phyloP scores from a whole-genome alignment of 345 rosid genomes.

The Citrus medica region DNA sequence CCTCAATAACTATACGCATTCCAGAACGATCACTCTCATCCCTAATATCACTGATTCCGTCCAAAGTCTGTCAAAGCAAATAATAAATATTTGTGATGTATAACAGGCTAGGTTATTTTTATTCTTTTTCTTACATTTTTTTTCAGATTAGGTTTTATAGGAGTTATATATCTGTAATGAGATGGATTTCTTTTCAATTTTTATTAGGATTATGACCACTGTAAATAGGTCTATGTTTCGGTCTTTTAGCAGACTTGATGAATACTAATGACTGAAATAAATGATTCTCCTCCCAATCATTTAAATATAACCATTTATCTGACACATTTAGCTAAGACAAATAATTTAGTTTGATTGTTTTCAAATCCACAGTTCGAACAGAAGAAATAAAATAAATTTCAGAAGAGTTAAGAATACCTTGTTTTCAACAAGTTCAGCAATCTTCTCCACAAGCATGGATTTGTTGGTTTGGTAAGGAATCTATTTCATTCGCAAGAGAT shows the following conservation, averaged over 20 bases:
- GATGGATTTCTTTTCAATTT: too few species aligned
- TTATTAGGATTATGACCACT: too few species aligned
- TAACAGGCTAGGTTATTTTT: too few species aligned
- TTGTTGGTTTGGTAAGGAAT: constrained; percentile 93
- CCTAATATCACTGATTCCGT: constrained; percentile 91
- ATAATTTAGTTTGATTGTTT: neutral
- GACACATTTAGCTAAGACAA: neutral
- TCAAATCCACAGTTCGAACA: too few species aligned
- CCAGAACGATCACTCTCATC: constrained; percentile 97
- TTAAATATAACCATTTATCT: neutral
- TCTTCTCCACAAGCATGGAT: constrained; percentile 88
- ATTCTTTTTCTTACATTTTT: too few species aligned
- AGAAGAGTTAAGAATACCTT: constrained; percentile 47
- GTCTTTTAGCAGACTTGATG: too few species aligned
- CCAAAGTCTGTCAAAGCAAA: constrained; percentile 53
- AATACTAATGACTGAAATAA: too few species aligned
- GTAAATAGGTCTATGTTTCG: too few species aligned
- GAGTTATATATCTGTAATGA: too few species aligned
- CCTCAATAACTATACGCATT: constrained; percentile 96
- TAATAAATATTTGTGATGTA: too few species aligned
- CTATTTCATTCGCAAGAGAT: constrained; percentile 41
- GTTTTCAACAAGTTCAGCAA: constrained; percentile 92
- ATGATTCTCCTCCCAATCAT: too few species aligned
- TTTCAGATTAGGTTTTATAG: too few species aligned
- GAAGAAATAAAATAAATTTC: neutral